Base-by-base conservation (phyloP, 495 filamentous ascomycete species). In the Penicillium soppii region DNA sequence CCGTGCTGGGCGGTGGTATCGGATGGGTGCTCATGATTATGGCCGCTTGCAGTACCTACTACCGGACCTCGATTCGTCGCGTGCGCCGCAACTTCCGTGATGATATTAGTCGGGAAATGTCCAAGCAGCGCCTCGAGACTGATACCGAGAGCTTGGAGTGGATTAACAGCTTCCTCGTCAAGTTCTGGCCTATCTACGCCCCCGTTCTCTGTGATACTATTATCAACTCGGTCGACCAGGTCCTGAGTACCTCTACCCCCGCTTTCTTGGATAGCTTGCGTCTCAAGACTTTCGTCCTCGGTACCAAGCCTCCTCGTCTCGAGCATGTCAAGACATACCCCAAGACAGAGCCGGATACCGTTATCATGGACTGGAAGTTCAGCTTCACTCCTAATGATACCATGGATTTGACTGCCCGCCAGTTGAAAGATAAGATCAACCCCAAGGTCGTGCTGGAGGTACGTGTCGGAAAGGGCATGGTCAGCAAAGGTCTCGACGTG, bases 291-390 rank as follows among this genome's bases (percentile, higher is more conserved):
- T 99, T 99, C 64, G 86, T 89, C 1, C 80, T 99, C 13, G 94
- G 94, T 50, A 89, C 88, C 25, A 99, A 99, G 72, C 92, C 94
- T 6, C 95, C 95, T 2, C 83, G 94, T 32, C 77, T 99, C 77
- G 94, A 99, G 66, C 90, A 96, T 63, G 94, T 97, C 59, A 97
- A 95, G 76, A 95, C 94, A 6, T 97, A 97, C 58, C 91, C 94
- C 21, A 97, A 95, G 71, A 88, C 90, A 10, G 89, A 96, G 38
- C 90, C 96, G 39, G 92, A 99, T 60, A 87, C 87, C 47, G 89
- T 99, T 35, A 81, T 97, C 47, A 99, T 97, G 95, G 94, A 99
- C 64, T 99, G 94, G 94, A 92, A 95, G 58, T 97, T 99, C 71
- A 97, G 92, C 73, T 99, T 99, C 70, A 97, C 89, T 0, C 94